These are phyloP conservation scores for Monilinia aucupariae DNA, from an alignment of 2,329 filamentous ascomycete genomes.

Conservation along the genomic window DNA sequence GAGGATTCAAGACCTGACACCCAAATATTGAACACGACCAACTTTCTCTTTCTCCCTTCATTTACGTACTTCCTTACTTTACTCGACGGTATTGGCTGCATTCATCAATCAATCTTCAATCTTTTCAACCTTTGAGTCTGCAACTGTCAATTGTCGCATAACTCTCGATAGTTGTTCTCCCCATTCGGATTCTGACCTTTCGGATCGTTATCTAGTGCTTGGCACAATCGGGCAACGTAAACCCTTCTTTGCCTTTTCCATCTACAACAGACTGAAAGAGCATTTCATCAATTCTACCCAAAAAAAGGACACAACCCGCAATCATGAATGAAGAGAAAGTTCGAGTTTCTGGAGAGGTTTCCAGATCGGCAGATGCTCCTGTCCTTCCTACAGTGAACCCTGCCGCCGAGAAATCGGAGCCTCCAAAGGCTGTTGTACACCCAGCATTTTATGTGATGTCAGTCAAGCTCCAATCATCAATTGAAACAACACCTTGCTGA, in stretches of 20 bases:
- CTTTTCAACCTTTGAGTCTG: background rate
- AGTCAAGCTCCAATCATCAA: slow-evolving; percentile 28
- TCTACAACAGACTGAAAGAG: background rate
- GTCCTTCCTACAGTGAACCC: slow-evolving; percentile 76
- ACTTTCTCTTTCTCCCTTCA: too few species aligned
- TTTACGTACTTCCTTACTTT: too few species aligned
- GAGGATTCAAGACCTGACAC: too few species aligned
- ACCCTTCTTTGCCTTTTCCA: background rate
- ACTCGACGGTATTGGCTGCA: too few species aligned
- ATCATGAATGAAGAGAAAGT: slow-evolving; percentile 74
- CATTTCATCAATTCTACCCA: background rate
- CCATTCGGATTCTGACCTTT: slow-evolving; percentile 4
- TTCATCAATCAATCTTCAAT: background rate
- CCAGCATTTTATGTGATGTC: slow-evolving; percentile 71
- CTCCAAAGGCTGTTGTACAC: slow-evolving; percentile 49
- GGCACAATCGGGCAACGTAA: slow-evolving; percentile 2
- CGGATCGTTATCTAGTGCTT: slow-evolving; percentile 17
- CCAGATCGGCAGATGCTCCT: slow-evolving; percentile 51
- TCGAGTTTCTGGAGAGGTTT: slow-evolving; percentile 72
- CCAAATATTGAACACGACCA: too few species aligned
- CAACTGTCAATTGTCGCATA: background rate
- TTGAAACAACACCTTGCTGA: slow-evolving; percentile 19
- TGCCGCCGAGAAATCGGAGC: slow-evolving; percentile 54
- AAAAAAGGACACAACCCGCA: slow-evolving; percentile 21
- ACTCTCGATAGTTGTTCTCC: background rate